These are phyloP conservation scores for Acephala macrosclerotiorum DNA, from an alignment of 2,329 filamentous ascomycete species.

Conservation along the genomic window DNA sequence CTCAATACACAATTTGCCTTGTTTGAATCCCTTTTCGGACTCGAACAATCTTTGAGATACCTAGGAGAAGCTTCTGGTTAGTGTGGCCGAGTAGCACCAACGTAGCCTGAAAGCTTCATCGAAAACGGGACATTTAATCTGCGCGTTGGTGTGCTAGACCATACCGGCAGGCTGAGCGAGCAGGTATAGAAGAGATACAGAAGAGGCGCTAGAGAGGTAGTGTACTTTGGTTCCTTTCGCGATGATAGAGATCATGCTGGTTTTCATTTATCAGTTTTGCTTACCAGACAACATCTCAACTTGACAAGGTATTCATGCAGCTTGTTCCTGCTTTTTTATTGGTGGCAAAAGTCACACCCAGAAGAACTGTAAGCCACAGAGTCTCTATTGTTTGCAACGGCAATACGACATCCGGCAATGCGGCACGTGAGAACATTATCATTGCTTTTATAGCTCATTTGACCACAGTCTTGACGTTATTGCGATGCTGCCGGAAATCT, in stretches of 20 bases:
- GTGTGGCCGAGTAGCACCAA: no score
- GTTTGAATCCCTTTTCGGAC: no score
- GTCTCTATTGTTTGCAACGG: background rate
- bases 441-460: background rate
- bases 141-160: background rate
- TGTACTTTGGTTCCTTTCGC: background rate
- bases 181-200: background rate
- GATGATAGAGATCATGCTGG: background rate
- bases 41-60: no score
- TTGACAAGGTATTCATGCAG: slow-evolving; percentile 1
- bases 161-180: background rate
- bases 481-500: background rate
- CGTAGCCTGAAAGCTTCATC: background rate
- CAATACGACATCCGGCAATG: slow-evolving; percentile 2
- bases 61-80: no score
- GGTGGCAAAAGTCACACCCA: background rate
- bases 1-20: no score
- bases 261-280: background rate
- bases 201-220: no score
- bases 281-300: background rate
- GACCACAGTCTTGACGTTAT: background rate
- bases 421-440: slow-evolving; percentile 2
- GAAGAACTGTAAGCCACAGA: background rate
- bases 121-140: background rate
- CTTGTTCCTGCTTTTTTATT: background rate